Evolutionary conservation across 2,329 filamentous ascomycete genomes (phyloP), one percentile per base, ranked within the genome.

Genomic region (Alternaria triticimaculans): DNA sequence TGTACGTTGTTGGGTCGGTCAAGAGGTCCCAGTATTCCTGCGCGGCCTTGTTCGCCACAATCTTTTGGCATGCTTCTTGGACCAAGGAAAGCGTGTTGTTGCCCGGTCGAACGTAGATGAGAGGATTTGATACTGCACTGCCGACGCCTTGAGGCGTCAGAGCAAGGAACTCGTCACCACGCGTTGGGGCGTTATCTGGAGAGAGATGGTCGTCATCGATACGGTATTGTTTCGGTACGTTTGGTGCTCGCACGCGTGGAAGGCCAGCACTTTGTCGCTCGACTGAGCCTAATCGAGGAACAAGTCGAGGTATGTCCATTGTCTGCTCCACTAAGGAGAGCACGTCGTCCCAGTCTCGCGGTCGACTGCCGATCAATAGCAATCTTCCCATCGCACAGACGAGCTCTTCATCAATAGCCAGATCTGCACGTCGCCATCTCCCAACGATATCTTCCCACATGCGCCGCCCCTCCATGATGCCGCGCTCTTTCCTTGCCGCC

Each of bases 301-400:
- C 70, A 78, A 84, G 68, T 82, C 88, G 87, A 33, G 90, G 88
- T 45, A 97, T 86, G 50, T 88, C 87, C 88, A 95, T 94, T 1
- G 93, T 92, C 80, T 97, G 90, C 69, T 93, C 86, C n/a, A 96
- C 80, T 20, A 97, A 83, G 43, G 87, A 87, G 21, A 97, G 85
- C 3, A 97, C 84, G 71, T 93, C 88, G 65, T 91, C 88, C 78
- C 87, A 89, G 70, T 96, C 90, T 54, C 84, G 80, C 18, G 87
- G 83, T 11, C 85, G 80, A 37, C 80, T 82, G 15, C 91, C 89
- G 54, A 90, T 82, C 21, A 94, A 81, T n/a, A 98, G 83, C 4
- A 97, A 71, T 37, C 90, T 86, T 6, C 90, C 93, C 92, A 98
- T 97, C 28, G 91, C 86, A 73, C 88, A 90, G 4, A 96, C 90